Evolutionary conservation across 2,329 filamentous ascomycete species (phyloP), one percentile per base, ranked within the genome.

Genomic region (Calycina herbarum): DNA sequence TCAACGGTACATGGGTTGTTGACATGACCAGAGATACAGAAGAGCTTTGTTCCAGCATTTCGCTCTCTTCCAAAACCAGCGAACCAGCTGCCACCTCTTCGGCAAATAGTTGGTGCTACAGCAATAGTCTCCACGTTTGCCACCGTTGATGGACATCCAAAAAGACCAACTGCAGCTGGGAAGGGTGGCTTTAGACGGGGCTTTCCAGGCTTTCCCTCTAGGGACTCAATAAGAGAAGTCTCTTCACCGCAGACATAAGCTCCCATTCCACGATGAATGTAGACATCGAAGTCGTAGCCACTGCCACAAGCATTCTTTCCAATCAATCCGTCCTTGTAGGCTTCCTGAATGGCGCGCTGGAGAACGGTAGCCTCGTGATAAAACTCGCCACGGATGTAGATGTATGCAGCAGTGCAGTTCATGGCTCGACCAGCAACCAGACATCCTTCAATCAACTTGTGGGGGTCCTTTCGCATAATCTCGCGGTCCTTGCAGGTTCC

Each of bases 401-500:
- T 99, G 82, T 99, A 99, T 72, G 95, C 95, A 66, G 95, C 95
- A 59, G 92, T 95, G 77, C 94, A 95, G 82, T 99, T 99, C 95
- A 99, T 99, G 77, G 95, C 94, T 77, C 95, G 91, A 62, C 95
- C 95, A 72, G 95, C 93, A 59, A 99, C 90, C 70, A 99, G 85
- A 80, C 95, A 99, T 78, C 95, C 95, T 82, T 99, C 95, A 77
- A 99, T 85, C 71, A 99, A 91, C 86, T 99, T 99, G 85, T 99
- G 95, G 69, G 95, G 95, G 79, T 99, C 95, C 83, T 99, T 99
- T 81, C 95, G 93, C 95, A 99, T 99, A 73, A 99, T 99, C 81
- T 99, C 95, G 77, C 95, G 90, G 80, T 99, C 95, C 84, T 99
- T 99, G 89, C 95, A 99, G 63, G 95, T 99, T 79, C 95, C 95